Base-by-base conservation (phyloP, 1,284 basidiomycete genomes). In the Sanghuangporus sanghuang region DNA sequence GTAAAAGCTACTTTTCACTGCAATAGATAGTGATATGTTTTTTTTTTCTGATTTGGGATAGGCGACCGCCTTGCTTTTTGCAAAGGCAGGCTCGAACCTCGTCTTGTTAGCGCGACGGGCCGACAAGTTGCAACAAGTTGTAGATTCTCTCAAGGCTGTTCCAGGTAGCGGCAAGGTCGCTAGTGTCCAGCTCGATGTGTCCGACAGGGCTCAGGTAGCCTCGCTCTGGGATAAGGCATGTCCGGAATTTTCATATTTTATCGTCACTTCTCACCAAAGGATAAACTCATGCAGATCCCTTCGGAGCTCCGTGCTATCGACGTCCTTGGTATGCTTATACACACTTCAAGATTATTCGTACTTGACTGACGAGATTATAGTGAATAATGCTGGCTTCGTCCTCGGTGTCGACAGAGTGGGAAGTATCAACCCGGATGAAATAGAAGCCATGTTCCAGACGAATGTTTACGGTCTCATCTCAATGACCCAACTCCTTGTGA, bases 381-480 rank as follows among this genome's bases (percentile, higher is more conserved):
- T 94, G 62, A 94, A 94, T 76, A 94, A 95, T 68, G 93, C 92
- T 39, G 95, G 95, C 32, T 92, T 88, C 67, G 95, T 96, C 6
- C 79, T 88, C 46, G 95, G 95, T 18, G 77, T 87, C 8, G 95
- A 96, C 66, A 84, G 85, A 59, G 85, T 96, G 16, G 95, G 95
- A 7, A 83, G 88, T 65, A 90, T 97, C 70, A 76, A 83, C 2
- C 81, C 89, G 21, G 79, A 81, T 42, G 93, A 95, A 69, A 80
- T 94, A 68, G 90, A 93, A 68, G 79, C 83, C 64, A 98, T 99
- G 95, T 92, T 98, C 74, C 76, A 87, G 35, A 97, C 95, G 55
- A 99, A 99, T 74, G 95, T 97, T 57, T 81, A 92, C 66, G 95
- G 94, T 7, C 82, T 97, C 54, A 94, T 97, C 68, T 81, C 88